These are phyloP conservation scores for Ascochyta viciae-villosae DNA, from an alignment of 2,329 filamentous ascomycete genomes.

Conservation along the genomic window DNA sequence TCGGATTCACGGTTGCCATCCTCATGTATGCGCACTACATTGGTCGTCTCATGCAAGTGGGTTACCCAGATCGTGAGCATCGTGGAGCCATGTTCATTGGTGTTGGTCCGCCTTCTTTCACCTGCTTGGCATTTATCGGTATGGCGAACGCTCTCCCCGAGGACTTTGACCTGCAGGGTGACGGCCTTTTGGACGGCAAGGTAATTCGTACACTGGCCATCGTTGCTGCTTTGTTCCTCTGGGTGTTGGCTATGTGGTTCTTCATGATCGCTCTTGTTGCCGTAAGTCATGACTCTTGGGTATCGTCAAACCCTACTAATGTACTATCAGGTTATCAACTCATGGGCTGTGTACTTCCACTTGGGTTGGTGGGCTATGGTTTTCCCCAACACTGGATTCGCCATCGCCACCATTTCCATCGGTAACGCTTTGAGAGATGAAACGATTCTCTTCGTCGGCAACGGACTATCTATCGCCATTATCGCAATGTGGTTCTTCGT, in stretches of 20 bases:
- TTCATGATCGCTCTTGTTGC: constrained; percentile 55
- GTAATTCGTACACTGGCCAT: constrained; percentile 57
- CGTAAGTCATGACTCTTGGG: constrained; percentile 30
- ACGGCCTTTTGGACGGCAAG: constrained; percentile 54
- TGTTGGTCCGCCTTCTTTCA: constrained; percentile 77
- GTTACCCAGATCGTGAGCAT: constrained; percentile 69
- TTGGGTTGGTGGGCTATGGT: constrained; percentile 69
- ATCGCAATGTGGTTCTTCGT: constrained; percentile 63
- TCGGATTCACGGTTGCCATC: constrained; percentile 72
- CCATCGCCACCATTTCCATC: constrained; percentile 53
- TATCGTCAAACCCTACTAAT: constrained; percentile 12
- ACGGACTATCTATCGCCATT: constrained; percentile 60
- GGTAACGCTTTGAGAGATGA: constrained; percentile 47
- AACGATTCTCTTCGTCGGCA: constrained; percentile 50
- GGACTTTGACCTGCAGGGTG: constrained; percentile 57
- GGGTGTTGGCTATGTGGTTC: constrained; percentile 68
- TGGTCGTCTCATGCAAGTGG: constrained; percentile 71
- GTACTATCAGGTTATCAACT: constrained; percentile 36
- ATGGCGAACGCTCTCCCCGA: constrained; percentile 64
- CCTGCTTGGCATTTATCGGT: constrained; percentile 72
- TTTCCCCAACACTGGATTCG: constrained; percentile 53
- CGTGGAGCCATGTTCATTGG: constrained; percentile 77
- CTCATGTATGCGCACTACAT: constrained; percentile 79
- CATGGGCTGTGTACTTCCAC: constrained; percentile 60
- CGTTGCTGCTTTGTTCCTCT: constrained; percentile 65